These are phyloP conservation scores for Candida sanyaensis DNA, from an alignment of 1,139 yeast genomes.

Conservation along the genomic window DNA sequence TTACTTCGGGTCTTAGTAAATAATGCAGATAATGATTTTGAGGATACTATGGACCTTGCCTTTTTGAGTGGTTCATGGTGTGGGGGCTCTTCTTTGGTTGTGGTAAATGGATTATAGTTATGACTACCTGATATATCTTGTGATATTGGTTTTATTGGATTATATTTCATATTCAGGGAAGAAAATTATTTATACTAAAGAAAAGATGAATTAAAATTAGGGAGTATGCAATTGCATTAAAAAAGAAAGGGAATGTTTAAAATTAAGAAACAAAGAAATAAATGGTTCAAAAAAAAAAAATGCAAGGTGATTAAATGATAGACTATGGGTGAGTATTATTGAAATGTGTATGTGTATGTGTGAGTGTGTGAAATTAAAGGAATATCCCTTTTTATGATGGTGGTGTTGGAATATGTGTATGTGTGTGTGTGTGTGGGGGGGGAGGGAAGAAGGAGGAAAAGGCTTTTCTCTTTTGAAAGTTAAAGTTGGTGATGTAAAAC, in stretches of 20 bases:
- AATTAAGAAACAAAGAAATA: not conserved
- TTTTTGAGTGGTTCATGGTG: constrained; percentile 14
- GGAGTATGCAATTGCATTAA: constrained; percentile 2
- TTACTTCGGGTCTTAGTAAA: constrained; percentile 8
- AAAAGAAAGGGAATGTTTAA: not conserved
- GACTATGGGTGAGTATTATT: constrained; percentile 28
- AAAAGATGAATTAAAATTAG: not conserved
- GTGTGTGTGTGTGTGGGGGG: no score
- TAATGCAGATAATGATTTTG: constrained; percentile 13
- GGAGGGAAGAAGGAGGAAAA: no score
- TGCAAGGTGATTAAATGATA: constrained; percentile 18
- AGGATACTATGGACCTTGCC: constrained; percentile 16
- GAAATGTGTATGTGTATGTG: not conserved
- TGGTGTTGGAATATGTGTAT: no score
- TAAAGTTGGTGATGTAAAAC: no score
- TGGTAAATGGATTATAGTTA: constrained; percentile 22
- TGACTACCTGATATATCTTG: constrained; percentile 18
- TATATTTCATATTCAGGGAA: constrained; percentile 13
- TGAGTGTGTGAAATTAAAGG: not conserved
- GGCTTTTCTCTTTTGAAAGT: no score
- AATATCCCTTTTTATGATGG: no score
- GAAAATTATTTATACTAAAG: not conserved
- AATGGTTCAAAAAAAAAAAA: constrained; percentile 2
- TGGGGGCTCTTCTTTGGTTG: not conserved
- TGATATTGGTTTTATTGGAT: constrained; percentile 25